Base-by-base conservation (phyloP, 768 basidiomycete species). In the Lactifluus volemus region DNA sequence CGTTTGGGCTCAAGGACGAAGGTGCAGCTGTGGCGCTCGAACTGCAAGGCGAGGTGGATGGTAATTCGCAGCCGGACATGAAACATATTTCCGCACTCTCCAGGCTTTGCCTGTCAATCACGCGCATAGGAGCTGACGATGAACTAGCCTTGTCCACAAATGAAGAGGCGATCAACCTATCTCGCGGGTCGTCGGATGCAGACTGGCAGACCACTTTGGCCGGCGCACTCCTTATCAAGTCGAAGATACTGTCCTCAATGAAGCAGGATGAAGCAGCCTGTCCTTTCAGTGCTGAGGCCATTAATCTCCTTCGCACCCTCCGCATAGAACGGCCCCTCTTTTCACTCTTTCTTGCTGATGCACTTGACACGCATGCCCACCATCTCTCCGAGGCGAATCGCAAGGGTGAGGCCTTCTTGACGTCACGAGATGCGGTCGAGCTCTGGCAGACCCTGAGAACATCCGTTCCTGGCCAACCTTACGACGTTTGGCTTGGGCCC, bases 311-410 rank as follows among this genome's bases (percentile, higher is more conserved):
- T 21, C 61, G 56, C 14, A 42, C 29, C 34, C 41, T 58, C 30
- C n/a, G 30, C 8, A n/a, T n/a, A 1, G 50, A 21, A 0, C 61
- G 21, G 7, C 34, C 45, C 12, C 8, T 34, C 11, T 53, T 53
- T 29, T 53, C 56, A 38, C 45, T 62, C 52, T 42, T 62, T 51
- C 61, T 53, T 0, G 61, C 51, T 1, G 51, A 57, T 49, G 56
- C 56, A 9, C 38, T 62, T 29, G 38, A 32, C 39, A 49, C 30
- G 5, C 51, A 62, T 25, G 42, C 61, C 5, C 29, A 42, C 14
- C 38, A 49, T 34, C 61, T 62, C 56, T 58, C 47, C 10, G 14
- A 49, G 29, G 61, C 56, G 12, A 58, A 44, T 25, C 56, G 52
- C 30, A 53, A 38, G n/a, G 12, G 11, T 11, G 61, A 62, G 0